A percentile compares a stretch with the other conserved stretches of the same genome.
Evolutionary conservation across 75 land plant genomes (phyloP).

Genomic region (Selaginella moellendorffii): DNA sequence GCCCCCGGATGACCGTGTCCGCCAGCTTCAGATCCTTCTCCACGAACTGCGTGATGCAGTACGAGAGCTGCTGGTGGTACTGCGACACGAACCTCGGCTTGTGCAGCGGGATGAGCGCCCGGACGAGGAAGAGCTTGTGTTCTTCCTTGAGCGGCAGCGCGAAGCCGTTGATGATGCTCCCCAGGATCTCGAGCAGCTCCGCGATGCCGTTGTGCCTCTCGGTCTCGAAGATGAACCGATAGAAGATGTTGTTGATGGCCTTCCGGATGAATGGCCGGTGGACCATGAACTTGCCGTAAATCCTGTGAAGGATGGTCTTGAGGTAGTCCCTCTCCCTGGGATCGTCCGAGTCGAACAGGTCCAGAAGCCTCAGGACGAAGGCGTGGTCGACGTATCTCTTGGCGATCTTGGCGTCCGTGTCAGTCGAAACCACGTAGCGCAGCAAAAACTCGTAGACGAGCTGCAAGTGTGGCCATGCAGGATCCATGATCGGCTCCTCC

Average conservation of each 20-base stretch:
- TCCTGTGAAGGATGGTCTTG: slow-evolving; percentile 69
- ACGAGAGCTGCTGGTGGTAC: slow-evolving; percentile 81
- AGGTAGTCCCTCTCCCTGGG: slow-evolving; percentile 79
- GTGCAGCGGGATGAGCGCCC: slow-evolving; percentile 73
- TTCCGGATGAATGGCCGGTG: slow-evolving; percentile 78
- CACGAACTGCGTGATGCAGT: slow-evolving; percentile 76
- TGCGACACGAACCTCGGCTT: slow-evolving; percentile 62
- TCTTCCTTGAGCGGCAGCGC: slow-evolving; percentile 82
- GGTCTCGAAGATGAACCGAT: too few species aligned
- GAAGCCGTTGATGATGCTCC: too few species aligned
- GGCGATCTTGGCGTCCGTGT: slow-evolving; percentile 75
- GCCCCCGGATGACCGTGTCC: slow-evolving; percentile 71
- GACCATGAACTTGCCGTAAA: too few species aligned
- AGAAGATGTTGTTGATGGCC: slow-evolving; percentile 80
- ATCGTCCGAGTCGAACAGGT: too few species aligned
- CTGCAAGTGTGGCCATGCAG: slow-evolving; percentile 78
- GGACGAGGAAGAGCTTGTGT: too few species aligned
- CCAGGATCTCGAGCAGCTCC: too few species aligned
- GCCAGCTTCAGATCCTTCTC: slow-evolving; percentile 90
- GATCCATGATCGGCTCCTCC: slow-evolving; percentile 78
- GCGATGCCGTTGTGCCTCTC: too few species aligned
- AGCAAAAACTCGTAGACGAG: slow-evolving; percentile 68
- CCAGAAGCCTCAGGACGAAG: slow-evolving; percentile 54
- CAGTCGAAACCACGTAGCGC: slow-evolving; percentile 63
- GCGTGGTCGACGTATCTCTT: slow-evolving; percentile 79